Conservation (phyloP, 768 basidiomycete species). For the Heimioporus sp. region DNA sequence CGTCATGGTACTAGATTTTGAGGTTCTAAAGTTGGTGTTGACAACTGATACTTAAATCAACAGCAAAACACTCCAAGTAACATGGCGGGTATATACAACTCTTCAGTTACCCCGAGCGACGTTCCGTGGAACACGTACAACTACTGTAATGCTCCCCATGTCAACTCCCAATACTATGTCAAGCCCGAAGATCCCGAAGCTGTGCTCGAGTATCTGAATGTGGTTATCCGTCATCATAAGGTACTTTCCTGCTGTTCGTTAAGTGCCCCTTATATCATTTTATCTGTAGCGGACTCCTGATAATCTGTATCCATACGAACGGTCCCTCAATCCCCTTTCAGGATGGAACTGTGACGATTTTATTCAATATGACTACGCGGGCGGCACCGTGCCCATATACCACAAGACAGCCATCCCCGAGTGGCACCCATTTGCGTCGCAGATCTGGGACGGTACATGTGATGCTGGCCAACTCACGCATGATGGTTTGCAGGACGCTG, state of each 20-base stretch:
- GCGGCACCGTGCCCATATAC: conserved; percentile 35
- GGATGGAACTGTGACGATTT: conserved; percentile 44
- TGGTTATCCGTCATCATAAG: conserved; percentile 48
- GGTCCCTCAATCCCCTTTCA: conserved; percentile 33
- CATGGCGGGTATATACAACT: conserved; percentile 40
- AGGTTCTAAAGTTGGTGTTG: no score
- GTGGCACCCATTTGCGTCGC: conserved; percentile 43
- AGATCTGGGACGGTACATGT: conserved; percentile 49
- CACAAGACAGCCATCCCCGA: conserved; percentile 39
- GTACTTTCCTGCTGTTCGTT: conserved; percentile 18
- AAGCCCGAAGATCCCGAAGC: conserved; percentile 27
- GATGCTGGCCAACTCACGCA: conserved; percentile 46
- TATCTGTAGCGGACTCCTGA: conserved; percentile 44
- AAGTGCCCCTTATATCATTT: not conserved
- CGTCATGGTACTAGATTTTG: conserved; percentile 9
- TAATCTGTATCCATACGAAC: conserved; percentile 46
- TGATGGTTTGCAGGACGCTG: conserved; percentile 42
- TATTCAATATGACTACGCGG: conserved; percentile 39
- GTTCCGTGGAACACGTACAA: conserved; percentile 53
- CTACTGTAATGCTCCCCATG: conserved; percentile 51
- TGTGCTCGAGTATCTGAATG: conserved; percentile 40
- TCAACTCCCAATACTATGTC: conserved; percentile 39
- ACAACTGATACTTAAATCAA: not conserved
- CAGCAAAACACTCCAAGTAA: conserved; percentile 4
- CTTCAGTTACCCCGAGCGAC: conserved; percentile 39